Evolutionary conservation across 2,329 filamentous ascomycete species (phyloP).

Genomic region (Pseudogymnoascus sp.): DNA sequence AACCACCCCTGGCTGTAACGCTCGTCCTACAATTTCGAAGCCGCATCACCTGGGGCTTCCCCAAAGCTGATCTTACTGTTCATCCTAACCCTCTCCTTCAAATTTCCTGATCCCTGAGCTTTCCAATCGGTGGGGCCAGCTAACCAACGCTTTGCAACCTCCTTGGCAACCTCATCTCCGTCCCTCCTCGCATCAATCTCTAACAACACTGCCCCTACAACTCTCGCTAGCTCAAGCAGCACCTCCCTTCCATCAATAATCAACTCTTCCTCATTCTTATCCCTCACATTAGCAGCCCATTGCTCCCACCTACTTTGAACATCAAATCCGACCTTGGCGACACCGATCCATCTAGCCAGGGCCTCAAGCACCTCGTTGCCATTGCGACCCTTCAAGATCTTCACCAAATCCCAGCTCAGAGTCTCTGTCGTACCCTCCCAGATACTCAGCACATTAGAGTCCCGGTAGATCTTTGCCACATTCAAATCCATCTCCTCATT

Average conservation of each 20-base stretch:
- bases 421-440: slow-evolving; percentile 71
- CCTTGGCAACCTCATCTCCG: slow-evolving; percentile 25
- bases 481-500: slow-evolving; percentile 58
- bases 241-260: slow-evolving; percentile 25
- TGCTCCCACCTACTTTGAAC: slow-evolving; percentile 12
- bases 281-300: slow-evolving; percentile 14
- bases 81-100: background rate
- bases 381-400: slow-evolving; percentile 35
- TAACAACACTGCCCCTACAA: slow-evolving; percentile 28
- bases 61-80: slow-evolving; percentile 3
- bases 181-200: slow-evolving; percentile 29
- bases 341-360: slow-evolving; percentile 35
- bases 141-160: slow-evolving; percentile 24
- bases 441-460: slow-evolving; percentile 55
- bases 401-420: slow-evolving; percentile 47
- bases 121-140: slow-evolving; percentile 10
- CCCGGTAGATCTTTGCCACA: slow-evolving; percentile 56
- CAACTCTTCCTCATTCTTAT: slow-evolving; percentile 26
- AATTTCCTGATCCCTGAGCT: background rate
- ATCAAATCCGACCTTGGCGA: slow-evolving; percentile 11
- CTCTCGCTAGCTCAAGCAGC: slow-evolving; percentile 26
- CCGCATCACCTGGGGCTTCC: background rate
- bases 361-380: slow-evolving; percentile 33
- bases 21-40: background rate
- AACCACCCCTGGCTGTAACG: background rate